Percentiles rank a stretch among this genome's conserved stretches.
phyloP scores from a whole-genome alignment of 768 basidiomycete species.

The Paxillus involutus region DNA sequence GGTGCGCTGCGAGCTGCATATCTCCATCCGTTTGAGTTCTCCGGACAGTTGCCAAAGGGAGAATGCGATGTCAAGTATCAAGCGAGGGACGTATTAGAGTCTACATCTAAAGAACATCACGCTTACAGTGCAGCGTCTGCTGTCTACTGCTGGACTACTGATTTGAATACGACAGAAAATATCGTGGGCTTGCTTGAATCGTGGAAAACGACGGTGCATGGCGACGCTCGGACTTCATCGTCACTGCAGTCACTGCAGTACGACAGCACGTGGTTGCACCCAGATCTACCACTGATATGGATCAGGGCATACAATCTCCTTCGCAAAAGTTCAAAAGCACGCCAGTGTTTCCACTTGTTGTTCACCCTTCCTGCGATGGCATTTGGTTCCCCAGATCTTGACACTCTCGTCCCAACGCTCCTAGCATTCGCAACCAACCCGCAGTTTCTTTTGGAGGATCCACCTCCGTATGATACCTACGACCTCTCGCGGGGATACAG shows the following conservation, averaged over 20 bases:
- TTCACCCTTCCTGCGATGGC: conserved; percentile 35
- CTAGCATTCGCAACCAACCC: conserved; percentile 29
- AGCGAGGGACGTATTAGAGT: conserved; percentile 7
- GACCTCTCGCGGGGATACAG: conserved; percentile 6
- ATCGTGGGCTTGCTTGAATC: conserved; percentile 10
- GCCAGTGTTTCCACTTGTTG: conserved; percentile 20
- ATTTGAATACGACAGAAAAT: background rate
- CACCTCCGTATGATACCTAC: conserved; percentile 16
- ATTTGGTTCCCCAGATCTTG: conserved; percentile 18
- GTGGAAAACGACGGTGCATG: background rate
- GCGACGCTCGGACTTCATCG: background rate
- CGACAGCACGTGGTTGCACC: conserved; percentile 27
- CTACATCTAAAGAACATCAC: conserved; percentile 8
- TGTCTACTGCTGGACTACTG: background rate
- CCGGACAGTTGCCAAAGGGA: background rate
- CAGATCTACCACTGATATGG: conserved; percentile 21
- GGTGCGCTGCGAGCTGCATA: conserved; percentile 12
- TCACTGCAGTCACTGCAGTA: conserved; percentile 28
- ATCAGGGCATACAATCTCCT: conserved; percentile 29
- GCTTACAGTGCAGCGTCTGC: conserved; percentile 15
- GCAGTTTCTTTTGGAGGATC: conserved; percentile 6
- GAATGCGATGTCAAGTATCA: conserved; percentile 9
- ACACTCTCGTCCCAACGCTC: conserved; percentile 25
- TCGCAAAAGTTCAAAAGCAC: conserved; percentile 5
- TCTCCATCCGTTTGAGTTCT: conserved; percentile 14